Conservation (phyloP, 495 filamentous ascomycete species). For the Talaromyces wortmannii region DNA sequence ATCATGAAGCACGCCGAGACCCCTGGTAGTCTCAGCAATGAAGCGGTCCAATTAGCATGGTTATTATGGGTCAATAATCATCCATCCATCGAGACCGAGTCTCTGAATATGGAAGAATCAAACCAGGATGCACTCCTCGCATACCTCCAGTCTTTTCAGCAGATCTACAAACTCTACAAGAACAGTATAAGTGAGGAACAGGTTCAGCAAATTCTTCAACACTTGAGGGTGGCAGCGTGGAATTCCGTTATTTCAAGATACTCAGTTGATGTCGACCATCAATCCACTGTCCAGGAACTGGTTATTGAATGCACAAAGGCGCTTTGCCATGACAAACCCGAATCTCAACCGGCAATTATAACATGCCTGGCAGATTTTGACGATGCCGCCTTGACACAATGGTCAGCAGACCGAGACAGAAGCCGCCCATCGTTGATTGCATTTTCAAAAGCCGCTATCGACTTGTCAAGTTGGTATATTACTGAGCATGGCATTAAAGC, state of each 20-base stretch:
- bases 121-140: conserved; percentile 75
- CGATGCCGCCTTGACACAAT: conserved; percentile 51
- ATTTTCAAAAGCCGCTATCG: conserved; percentile 71
- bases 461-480: conserved; percentile 58
- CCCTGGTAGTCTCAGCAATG: conserved; percentile 42
- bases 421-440: conserved; percentile 73
- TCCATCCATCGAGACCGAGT: conserved; percentile 43
- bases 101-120: conserved; percentile 33
- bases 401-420: conserved; percentile 23
- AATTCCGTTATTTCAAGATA: conserved; percentile 72
- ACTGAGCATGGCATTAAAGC: conserved; percentile 52
- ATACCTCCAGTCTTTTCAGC: conserved; percentile 68
- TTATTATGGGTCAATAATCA: conserved; percentile 61
- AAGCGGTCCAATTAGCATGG: conserved; percentile 60
- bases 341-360: conserved; percentile 62
- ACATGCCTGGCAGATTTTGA: conserved; percentile 61
- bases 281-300: conserved; percentile 70
- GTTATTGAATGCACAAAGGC: conserved; percentile 66
- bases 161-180: conserved; percentile 76
- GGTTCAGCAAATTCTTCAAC: conserved; percentile 44
- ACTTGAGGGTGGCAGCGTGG: conserved; percentile 53
- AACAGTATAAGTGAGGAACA: conserved; percentile 51
- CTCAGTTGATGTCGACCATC: conserved; percentile 74
- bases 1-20: conserved; percentile 53
- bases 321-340: conserved; percentile 60